These are phyloP conservation scores for Takashimella koratensis DNA, from an alignment of 1,284 basidiomycete genomes.

Conservation along the genomic window DNA sequence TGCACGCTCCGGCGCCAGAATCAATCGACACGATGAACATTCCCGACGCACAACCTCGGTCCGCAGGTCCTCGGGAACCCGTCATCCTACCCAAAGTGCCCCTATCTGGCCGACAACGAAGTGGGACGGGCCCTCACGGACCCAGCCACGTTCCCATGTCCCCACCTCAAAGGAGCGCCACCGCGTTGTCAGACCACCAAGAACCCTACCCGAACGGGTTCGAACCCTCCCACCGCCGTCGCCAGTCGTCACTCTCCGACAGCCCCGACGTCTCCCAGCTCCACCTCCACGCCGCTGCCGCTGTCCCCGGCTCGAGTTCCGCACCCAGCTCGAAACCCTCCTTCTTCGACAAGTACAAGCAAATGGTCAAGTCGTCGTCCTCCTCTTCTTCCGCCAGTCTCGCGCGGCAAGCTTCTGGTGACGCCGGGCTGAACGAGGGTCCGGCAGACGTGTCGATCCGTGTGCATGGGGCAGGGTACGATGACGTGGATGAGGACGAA, in stretches of 20 bases:
- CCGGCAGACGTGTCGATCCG: neutral
- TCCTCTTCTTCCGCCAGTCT: constrained; percentile 3
- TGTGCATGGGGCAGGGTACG: neutral
- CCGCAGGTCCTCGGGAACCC: constrained; percentile 7
- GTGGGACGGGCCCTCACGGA: constrained; percentile 1
- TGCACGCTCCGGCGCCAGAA: neutral
- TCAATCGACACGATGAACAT: neutral
- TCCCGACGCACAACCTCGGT: neutral
- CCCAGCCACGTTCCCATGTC: constrained; percentile 3
- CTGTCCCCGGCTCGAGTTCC: neutral
- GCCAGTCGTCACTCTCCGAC: neutral
- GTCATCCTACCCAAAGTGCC: constrained; percentile 24
- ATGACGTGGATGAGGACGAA: constrained; percentile 11
- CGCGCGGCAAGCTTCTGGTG: neutral
- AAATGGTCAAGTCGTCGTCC: constrained; percentile 19
- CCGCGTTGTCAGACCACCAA: constrained; percentile 13
- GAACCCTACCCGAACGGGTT: neutral
- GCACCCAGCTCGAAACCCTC: constrained; percentile 24
- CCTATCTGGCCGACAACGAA: constrained; percentile 14
- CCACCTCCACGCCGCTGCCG: neutral
- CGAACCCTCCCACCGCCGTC: neutral
- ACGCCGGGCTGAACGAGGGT: neutral
- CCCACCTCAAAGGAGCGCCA: constrained; percentile 18
- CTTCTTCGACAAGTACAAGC: constrained; percentile 56
- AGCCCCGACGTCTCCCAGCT: neutral